phyloP scores from a whole-genome alignment of 495 filamentous ascomycete genomes.

The Aspergillus mulundensis region DNA sequence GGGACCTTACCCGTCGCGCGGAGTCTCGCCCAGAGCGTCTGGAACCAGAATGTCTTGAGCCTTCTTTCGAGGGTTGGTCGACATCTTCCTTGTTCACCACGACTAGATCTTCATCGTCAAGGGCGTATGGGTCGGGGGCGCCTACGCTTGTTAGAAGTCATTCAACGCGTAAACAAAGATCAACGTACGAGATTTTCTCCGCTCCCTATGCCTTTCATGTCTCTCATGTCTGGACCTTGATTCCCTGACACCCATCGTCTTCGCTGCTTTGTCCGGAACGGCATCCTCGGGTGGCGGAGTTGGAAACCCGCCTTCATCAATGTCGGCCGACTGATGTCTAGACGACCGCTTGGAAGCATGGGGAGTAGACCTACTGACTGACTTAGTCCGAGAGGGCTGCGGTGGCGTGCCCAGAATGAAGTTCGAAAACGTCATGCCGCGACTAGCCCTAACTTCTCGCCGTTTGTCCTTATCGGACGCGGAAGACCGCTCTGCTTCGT shows the following conservation, averaged over 20 bases:
- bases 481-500: conserved; percentile 50
- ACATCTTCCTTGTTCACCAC: conserved; percentile 48
- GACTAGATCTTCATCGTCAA: conserved; percentile 57
- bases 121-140: conserved; percentile 54
- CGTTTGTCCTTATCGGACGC: conserved; percentile 49
- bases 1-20: conserved; percentile 31
- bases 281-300: conserved; percentile 52
- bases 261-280: conserved; percentile 54
- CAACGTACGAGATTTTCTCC: conserved; percentile 37
- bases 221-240: conserved; percentile 35
- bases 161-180: neutral
- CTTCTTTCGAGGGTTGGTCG: conserved; percentile 39
- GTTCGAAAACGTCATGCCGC: conserved; percentile 47
- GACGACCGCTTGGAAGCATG: conserved; percentile 39
- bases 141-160: conserved; percentile 18
- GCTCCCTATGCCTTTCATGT: conserved; percentile 34
- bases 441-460: conserved; percentile 38
- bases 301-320: conserved; percentile 44
- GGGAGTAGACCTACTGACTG: conserved; percentile 37
- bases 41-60: conserved; percentile 26
- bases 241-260: conserved; percentile 51
- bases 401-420: conserved; percentile 47
- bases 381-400: conserved; percentile 48
- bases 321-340: conserved; percentile 48
- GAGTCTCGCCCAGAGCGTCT: conserved; percentile 35